phyloP scores from a whole-genome alignment of 805 yeast genomes.

The Candida tibetensis region DNA sequence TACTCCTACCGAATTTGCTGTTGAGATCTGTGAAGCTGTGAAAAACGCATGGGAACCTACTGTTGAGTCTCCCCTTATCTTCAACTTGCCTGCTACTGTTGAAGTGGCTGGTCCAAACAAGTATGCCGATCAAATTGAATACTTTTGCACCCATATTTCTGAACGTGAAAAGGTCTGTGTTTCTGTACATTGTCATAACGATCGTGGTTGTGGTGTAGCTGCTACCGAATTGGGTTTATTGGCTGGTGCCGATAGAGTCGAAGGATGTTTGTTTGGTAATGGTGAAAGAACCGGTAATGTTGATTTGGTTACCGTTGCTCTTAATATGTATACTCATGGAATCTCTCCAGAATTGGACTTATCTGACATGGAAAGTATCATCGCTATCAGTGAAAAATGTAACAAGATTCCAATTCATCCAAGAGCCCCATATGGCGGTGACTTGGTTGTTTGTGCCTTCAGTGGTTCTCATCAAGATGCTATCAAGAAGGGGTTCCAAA shows the following conservation, averaged over 20 bases:
- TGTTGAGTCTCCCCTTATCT: conserved; percentile 68
- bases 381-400: conserved; percentile 70
- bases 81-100: conserved; percentile 79
- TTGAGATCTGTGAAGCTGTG: conserved; percentile 77
- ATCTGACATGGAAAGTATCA: conserved; percentile 62
- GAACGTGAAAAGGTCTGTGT: conserved; percentile 71
- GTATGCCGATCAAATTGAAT: conserved; percentile 79
- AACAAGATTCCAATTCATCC: conserved; percentile 72
- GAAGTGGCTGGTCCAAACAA: conserved; percentile 74
- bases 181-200: conserved; percentile 75
- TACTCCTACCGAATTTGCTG: conserved; percentile 69
- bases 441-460: conserved; percentile 75
- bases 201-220: conserved; percentile 82
- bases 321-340: conserved; percentile 78
- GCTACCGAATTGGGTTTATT: conserved; percentile 73
- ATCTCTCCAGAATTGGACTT: conserved; percentile 69
- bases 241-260: conserved; percentile 86
- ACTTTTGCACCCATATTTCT: conserved; percentile 61
- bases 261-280: conserved; percentile 79
- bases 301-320: conserved; percentile 70
- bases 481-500: conserved; percentile 61
- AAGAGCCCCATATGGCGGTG: conserved; percentile 81
- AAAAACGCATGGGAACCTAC: conserved; percentile 78
- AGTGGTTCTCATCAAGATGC: conserved; percentile 74
- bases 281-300: conserved; percentile 88